A percentile compares a stretch with the other conserved stretches of the same genome.
Evolutionary conservation across 805 yeast species (phyloP).

Genomic region (Starmerella geochares): DNA sequence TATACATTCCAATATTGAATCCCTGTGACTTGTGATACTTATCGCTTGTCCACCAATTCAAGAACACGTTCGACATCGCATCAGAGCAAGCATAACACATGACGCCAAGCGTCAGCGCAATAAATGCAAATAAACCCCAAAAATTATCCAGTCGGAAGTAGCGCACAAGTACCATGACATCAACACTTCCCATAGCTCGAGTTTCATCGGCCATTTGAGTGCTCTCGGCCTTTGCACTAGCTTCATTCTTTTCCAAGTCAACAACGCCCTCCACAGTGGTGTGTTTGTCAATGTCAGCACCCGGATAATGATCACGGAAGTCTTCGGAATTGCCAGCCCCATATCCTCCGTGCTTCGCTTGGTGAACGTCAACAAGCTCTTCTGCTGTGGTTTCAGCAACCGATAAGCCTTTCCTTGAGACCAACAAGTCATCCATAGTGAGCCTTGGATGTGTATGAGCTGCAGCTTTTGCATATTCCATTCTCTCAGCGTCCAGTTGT

Average conservation of each 20-base stretch:
- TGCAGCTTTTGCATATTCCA: neutral
- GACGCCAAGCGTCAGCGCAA: neutral
- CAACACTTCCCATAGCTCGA: conserved; percentile 15
- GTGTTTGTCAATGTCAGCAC: neutral
- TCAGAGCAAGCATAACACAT: conserved; percentile 38
- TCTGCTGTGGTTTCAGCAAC: neutral
- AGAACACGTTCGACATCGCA: conserved; percentile 30
- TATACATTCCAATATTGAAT: conserved; percentile 56
- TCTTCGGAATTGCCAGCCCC: neutral
- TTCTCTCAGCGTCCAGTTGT: neutral
- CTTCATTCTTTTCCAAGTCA: neutral
- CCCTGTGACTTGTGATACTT: conserved; percentile 43
- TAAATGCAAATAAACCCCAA: conserved; percentile 3
- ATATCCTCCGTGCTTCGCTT: neutral
- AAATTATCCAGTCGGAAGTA: conserved; percentile 14
- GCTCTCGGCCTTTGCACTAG: conserved; percentile 5
- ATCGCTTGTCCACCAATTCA: conserved; percentile 64
- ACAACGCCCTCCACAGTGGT: neutral
- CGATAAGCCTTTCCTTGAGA: neutral
- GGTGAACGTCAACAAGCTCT: neutral
- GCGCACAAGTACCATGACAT: conserved; percentile 8
- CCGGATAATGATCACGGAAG: neutral
- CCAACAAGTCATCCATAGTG: neutral
- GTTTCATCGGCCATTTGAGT: conserved; percentile 14
- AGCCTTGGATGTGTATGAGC: conserved; percentile 3